Evolutionary conservation across 139 green algal genomes (phyloP), one percentile per base, ranked within the genome.

Genomic region (Chlorella sp.): DNA sequence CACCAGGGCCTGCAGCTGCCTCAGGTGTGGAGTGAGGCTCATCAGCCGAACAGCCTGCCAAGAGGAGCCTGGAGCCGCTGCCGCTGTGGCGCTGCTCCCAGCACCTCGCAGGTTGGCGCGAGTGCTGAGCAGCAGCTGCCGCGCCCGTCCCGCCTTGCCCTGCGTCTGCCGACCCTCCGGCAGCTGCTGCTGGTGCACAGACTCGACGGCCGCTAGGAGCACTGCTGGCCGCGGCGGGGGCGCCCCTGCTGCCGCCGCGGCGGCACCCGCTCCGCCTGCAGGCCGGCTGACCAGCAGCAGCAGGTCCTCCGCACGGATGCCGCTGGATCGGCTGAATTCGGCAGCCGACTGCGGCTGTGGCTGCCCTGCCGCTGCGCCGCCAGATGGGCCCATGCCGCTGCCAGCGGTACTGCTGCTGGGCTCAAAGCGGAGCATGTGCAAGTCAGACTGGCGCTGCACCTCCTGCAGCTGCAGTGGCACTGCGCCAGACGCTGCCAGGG

Each of bases 1-100:
- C 32, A 81, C 83, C 74, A 89, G 56, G 6, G 86, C 87, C 80
- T 85, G 39, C 69, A 96, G 90, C 84, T 96, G 90, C 30, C 93
- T 87, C n/a, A 94, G 84, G 87, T 95, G 90, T 3, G 92, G 88
- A 13, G 92, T 90, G 64, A 94, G 91, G 55, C 88, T 93, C 36
- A 89, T 86, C 7, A 96, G 57, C 7, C 47, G 78, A 0, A 32
- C 74, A 26, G 78, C 86, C 16, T 89, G 73, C 87, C 90, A 93
- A 4, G 11, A 74, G 6, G 32, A 85, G 44, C 83, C 36, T 9
- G 60, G 75, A 85, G 80, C 63, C 70, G 67, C 64, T 70, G 80
- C 39, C 68, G 67, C 67, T 71, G 36, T 23, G 38, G 44, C 26
- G 25, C 39, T 38, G 72, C 44, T 64, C 56, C 75, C 25, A 18